These are phyloP conservation scores for Lentinula sp. DNA, from an alignment of 768 basidiomycete species.

Conservation along the genomic window DNA sequence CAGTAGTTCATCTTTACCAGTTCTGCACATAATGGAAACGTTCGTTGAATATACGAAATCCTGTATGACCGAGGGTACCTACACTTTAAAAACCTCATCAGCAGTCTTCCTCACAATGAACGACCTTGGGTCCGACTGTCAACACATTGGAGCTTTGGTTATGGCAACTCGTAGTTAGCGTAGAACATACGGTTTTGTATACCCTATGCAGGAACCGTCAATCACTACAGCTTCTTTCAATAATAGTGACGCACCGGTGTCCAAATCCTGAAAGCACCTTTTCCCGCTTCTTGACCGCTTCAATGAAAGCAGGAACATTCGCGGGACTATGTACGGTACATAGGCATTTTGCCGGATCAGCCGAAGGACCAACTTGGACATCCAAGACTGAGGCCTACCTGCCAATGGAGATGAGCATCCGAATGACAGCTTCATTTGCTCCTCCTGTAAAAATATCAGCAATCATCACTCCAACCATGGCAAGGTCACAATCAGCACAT, in stretches of 20 bases:
- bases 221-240: background rate
- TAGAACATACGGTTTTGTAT: constrained; percentile 59
- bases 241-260: constrained; percentile 49
- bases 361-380: background rate
- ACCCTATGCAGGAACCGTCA: constrained; percentile 31
- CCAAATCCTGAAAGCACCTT: constrained; percentile 89
- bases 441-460: constrained; percentile 43
- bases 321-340: constrained; percentile 44
- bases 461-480: background rate
- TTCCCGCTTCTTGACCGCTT: constrained; percentile 82
- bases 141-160: constrained; percentile 4
- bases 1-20: constrained; percentile 78
- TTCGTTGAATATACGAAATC: background rate
- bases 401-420: constrained; percentile 88
- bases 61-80: constrained; percentile 17
- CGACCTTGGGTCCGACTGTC: constrained; percentile 82
- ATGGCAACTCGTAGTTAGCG: background rate
- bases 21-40: constrained; percentile 35
- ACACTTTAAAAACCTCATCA: constrained; percentile 89
- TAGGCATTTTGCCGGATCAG: background rate
- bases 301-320: constrained; percentile 81
- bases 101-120: constrained; percentile 89
- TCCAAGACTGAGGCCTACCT: constrained; percentile 35
- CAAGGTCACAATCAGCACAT: constrained; percentile 5
- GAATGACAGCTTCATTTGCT: constrained; percentile 91